Percentiles rank a stretch among this genome's conserved stretches.
phyloP scores from a whole-genome alignment of 257 asterid species.

The Nyctanthes arbortristis region DNA sequence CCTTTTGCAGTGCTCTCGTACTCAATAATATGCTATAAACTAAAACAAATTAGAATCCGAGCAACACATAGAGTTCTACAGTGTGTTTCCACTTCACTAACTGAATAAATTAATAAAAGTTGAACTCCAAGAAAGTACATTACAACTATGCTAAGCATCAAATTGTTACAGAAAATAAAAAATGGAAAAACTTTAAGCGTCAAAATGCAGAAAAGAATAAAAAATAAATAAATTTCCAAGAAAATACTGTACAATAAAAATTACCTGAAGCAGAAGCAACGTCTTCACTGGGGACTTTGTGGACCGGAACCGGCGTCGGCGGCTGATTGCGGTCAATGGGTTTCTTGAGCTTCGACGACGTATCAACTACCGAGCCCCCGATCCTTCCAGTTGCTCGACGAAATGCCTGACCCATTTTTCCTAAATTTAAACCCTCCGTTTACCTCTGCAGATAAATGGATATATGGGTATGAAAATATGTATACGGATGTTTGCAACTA shows the following conservation, averaged over 20 bases:
- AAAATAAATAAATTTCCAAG: neutral
- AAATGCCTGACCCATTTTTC: conserved; percentile 89
- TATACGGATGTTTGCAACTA: too few relatives aligned
- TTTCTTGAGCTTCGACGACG: conserved; percentile 41
- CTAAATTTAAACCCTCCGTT: conserved; percentile 7
- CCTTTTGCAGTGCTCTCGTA: neutral
- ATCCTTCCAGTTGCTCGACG: conserved; percentile 96
- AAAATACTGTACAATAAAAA: conserved; percentile 1
- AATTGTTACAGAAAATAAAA: neutral
- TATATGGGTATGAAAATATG: neutral
- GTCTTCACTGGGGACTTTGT: conserved; percentile 31
- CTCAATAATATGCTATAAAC: neutral
- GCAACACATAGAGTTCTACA: neutral
- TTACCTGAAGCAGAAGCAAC: conserved; percentile 49
- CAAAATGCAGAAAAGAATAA: neutral
- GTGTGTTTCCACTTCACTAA: neutral
- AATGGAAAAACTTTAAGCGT: neutral
- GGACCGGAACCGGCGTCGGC: conserved; percentile 30
- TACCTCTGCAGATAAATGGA: neutral
- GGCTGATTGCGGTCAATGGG: conserved; percentile 43
- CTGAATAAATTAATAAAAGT: neutral
- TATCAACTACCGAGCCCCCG: conserved; percentile 46
- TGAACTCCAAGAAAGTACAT: neutral
- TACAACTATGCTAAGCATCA: neutral
- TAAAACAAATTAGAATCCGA: neutral